Conservation (phyloP, 805 yeast species). For the Pichia ethanolica region DNA sequence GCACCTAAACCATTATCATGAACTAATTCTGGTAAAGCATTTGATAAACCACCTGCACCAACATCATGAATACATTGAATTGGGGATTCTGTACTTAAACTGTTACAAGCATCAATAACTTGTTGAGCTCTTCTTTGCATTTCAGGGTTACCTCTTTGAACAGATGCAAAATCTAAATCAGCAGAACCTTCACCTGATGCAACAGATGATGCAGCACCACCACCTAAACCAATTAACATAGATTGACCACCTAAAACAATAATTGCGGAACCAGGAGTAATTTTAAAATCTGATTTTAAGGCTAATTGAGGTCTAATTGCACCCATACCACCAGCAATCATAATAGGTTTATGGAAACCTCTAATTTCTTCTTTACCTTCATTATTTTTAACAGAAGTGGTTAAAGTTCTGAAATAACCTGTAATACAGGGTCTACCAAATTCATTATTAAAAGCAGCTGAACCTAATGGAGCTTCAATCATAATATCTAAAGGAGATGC, state of each 20-base stretch:
- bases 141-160: slow-evolving; percentile 98
- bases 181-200: slow-evolving; percentile 97
- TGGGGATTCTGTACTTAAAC: slow-evolving; percentile 68
- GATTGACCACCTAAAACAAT: slow-evolving; percentile 97
- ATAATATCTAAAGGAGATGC: slow-evolving; percentile 90
- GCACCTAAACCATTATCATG: slow-evolving; percentile 98
- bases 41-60: slow-evolving; percentile 98
- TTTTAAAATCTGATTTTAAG: slow-evolving; percentile 66
- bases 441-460: slow-evolving; percentile 97
- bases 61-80: slow-evolving; percentile 96
- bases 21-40: slow-evolving; percentile 94
- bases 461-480: slow-evolving; percentile 95
- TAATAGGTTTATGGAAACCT: slow-evolving; percentile 98
- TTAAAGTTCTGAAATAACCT: slow-evolving; percentile 94
- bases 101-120: slow-evolving; percentile 90
- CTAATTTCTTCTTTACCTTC: slow-evolving; percentile 67
- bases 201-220: slow-evolving; percentile 98
- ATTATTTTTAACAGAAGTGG: slow-evolving; percentile 62
- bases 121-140: slow-evolving; percentile 99
- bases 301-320: slow-evolving; percentile 91
- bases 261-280: slow-evolving; percentile 85
- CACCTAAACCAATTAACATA: slow-evolving; percentile 97
- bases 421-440: slow-evolving; percentile 96
- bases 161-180: slow-evolving; percentile 95
- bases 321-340: slow-evolving; percentile 99